Base-by-base conservation (phyloP, 208 protist species). In the Leishmania guyanensis region DNA sequence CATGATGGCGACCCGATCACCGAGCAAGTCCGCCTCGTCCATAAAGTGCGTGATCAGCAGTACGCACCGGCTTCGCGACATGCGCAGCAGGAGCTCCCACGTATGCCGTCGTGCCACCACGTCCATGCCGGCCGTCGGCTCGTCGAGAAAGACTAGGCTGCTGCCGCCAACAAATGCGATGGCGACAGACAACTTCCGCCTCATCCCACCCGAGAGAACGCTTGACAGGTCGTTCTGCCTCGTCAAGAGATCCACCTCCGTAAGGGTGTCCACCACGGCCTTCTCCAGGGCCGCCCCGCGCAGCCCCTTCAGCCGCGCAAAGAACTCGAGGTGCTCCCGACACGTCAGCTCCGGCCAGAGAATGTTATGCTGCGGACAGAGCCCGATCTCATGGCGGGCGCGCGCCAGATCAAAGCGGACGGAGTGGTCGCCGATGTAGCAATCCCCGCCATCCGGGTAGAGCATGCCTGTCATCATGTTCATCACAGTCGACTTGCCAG, bases 321-420 rank as follows among this genome's bases (percentile, higher is more conserved):
- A 50, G 95, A 97, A 98, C 75, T 91, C 77, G 9, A 99, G 83
- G 81, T 99, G 96, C 82, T 99, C 96, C 12, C 79, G 62, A 39
- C 89, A 93, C 26, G 95, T 99, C 46, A 99, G 85, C 46, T 95
- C 85, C 17, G 90, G 91, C 94, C 96, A 99, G 0, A 99, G 86
- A 83, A 99, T 95, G 91, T 99, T 98, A 86, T 98, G 95, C 91
- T 99, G 98, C n/a, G 98, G 97, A 88, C 98, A 99, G 36, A 97
- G 92, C 77, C 98, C 98, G 72, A 99, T 97, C 58, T 91, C 78
- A 53, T 94, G 87, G 36, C 94, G 85, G 78, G 94, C 91, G 51
- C 69, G 66, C 5, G 62, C 54, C 68, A 97, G 77, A 6, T 94
- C 68, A 9, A 73, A 36, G 33, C 68, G 79, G 29, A 98, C 85